Base-by-base conservation (phyloP, 257 asterid genomes). In the Nicotiana tabacum region DNA sequence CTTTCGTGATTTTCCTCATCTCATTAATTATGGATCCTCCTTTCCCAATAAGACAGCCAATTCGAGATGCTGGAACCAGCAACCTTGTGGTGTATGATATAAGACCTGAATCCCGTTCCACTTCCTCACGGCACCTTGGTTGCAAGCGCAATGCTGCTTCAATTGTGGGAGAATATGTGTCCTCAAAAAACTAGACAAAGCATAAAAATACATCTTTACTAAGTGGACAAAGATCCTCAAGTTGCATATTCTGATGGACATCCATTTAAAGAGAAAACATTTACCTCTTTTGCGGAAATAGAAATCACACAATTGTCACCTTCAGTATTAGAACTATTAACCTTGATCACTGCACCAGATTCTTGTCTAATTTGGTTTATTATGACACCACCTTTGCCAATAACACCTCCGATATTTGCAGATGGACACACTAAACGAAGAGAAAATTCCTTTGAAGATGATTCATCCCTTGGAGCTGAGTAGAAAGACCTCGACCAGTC, bases 301-400 rank as follows among this genome's bases (percentile, higher is more conserved):
- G 82, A 39, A 56, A 84, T 84, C 65, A 84, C 70, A 70, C 86
- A 84, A 39, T 84, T 83, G 57, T 84, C 86, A 18, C 86, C 86
- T 58, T 84, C 86, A 57, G 84, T 62, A 55, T 43, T 32, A 46
- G 85, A 74, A 65, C 87, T 85, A 76, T 85, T 64, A 37, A 85
- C 87, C 65, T 81, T 85, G 55, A 85, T 85, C 24, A 4, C 48
- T 62, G 87, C 87, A 37, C 87, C 72, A 4, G 87, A 81, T 16
- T 85, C 87, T 64, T 85, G 78, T 66, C 87, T 85, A 67, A 81
- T 85, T 82, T 85, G 87, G 48, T 81, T 85, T 27, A 85, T 85
- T 74, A 81, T 85, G 67, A 66, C 80, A 55, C 87, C 87, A 33
- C 87, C 85, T 66, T 85, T 85, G 37, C 87, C 83, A 84, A 84